Conservation (phyloP, 2,329 filamentous ascomycete species). For the Neoarthrinium moseri region DNA sequence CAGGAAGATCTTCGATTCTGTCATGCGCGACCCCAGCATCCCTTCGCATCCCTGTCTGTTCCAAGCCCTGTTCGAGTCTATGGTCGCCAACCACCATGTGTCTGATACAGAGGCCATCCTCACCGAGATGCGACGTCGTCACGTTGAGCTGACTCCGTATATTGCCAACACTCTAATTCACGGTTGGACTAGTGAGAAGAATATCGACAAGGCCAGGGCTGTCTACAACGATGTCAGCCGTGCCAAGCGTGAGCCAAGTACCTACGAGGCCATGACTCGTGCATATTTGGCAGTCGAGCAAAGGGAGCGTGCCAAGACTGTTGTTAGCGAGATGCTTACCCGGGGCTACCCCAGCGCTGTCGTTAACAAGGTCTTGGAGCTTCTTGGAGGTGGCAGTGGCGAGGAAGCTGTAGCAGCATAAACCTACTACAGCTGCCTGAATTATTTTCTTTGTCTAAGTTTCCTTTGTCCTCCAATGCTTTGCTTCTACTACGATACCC, state of each 20-base stretch:
- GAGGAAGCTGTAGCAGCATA: slow-evolving; percentile 34
- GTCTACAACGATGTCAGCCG: slow-evolving; percentile 79
- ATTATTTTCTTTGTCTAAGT: slow-evolving; percentile 14
- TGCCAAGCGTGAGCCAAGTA: slow-evolving; percentile 88
- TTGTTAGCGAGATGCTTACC: slow-evolving; percentile 87
- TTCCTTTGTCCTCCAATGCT: slow-evolving; percentile 25
- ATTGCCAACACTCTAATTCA: slow-evolving; percentile 98
- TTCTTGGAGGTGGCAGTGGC: slow-evolving; percentile 63
- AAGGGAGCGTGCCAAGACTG: slow-evolving; percentile 69
- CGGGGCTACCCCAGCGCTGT: slow-evolving; percentile 91
- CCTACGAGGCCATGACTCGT: slow-evolving; percentile 97
- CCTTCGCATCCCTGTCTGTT: slow-evolving; percentile 82
- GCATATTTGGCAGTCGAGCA: slow-evolving; percentile 86
- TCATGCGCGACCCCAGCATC: slow-evolving; percentile 66
- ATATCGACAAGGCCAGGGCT: slow-evolving; percentile 73
- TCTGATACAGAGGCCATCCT: slow-evolving; percentile 73
- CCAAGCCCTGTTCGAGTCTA: slow-evolving; percentile 93
- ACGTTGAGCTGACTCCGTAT: slow-evolving; percentile 89
- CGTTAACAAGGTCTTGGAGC: slow-evolving; percentile 87
- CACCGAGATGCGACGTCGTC: slow-evolving; percentile 68
- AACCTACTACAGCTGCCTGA: slow-evolving; percentile 4
- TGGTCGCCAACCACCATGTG: slow-evolving; percentile 92
- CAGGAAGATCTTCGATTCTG: slow-evolving; percentile 75
- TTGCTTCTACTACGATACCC: slow-evolving; percentile 31
- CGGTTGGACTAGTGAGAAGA: slow-evolving; percentile 84